Evolutionary conservation across 345 rosid genomes (phyloP).

Genomic region (Arabidopsis suecica): DNA sequence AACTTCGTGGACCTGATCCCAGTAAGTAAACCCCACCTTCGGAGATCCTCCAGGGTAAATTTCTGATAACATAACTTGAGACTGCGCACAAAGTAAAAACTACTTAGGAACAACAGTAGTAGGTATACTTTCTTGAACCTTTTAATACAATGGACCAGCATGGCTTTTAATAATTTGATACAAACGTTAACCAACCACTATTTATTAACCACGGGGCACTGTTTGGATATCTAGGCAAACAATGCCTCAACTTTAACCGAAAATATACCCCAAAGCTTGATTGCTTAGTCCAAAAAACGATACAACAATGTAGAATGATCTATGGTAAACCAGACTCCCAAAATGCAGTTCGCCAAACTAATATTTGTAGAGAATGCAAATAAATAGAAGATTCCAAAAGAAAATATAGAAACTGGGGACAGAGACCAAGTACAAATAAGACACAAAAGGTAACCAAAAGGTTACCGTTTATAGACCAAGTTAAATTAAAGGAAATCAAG

Average conservation of each 20-base stretch:
- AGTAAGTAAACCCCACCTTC: conserved; percentile 73
- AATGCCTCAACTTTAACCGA: conserved; percentile 1
- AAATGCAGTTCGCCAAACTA: conserved; percentile 14
- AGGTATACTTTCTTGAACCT: conserved; percentile 11
- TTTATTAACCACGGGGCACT: not conserved
- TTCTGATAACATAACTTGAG: conserved; percentile 89
- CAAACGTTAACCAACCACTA: conserved; percentile 13
- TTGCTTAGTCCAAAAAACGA: conserved; percentile 27
- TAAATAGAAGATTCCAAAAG: not conserved
- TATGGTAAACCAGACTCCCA: conserved; percentile 12
- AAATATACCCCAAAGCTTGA: conserved; percentile 13
- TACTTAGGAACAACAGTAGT: conserved; percentile 27
- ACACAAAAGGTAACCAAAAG: conserved; percentile 2
- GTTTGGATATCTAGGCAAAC: not conserved
- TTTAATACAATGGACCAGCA: conserved; percentile 23
- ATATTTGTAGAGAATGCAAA: conserved; percentile 19
- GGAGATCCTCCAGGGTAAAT: conserved; percentile 98
- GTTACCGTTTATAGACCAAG: conserved; percentile 18
- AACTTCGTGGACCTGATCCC: conserved; percentile 94
- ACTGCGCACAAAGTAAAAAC: conserved; percentile 54
- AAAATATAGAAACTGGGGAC: conserved; percentile 15
- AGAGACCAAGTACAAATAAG: conserved; percentile 10
- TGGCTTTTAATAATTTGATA: not conserved
- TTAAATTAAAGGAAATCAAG: conserved; percentile 27
- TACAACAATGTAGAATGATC: not conserved